phyloP scores from a whole-genome alignment of 2,329 filamentous ascomycete species.

The Arthrobotrys pseudoclavata region DNA sequence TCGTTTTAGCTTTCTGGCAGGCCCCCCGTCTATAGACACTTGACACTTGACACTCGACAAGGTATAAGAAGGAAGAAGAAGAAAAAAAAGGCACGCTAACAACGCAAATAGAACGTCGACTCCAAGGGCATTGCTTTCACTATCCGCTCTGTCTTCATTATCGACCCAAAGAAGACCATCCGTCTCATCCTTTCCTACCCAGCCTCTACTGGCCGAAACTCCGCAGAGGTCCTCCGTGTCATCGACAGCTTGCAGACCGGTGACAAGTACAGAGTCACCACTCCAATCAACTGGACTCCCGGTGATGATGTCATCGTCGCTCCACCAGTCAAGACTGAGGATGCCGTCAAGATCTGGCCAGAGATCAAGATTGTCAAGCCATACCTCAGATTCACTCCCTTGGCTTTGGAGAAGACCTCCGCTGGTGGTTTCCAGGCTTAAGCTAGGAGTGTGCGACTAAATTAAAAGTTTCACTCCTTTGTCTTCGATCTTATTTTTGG shows the following conservation, averaged over 20 bases:
- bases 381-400: slow-evolving; percentile 73
- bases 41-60: slow-evolving; percentile 1
- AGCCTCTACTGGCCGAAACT: slow-evolving; percentile 74
- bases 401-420: slow-evolving; percentile 73
- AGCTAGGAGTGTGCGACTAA: not conserved
- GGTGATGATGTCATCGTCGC: slow-evolving; percentile 73
- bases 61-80: slow-evolving; percentile 2
- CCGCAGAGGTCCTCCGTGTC: slow-evolving; percentile 72
- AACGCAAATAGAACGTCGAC: slow-evolving; percentile 66
- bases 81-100: slow-evolving; percentile 47
- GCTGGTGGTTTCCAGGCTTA: slow-evolving; percentile 64
- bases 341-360: slow-evolving; percentile 74
- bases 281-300: slow-evolving; percentile 71
- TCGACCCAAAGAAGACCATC: slow-evolving; percentile 76
- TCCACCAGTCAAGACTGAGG: slow-evolving; percentile 72
- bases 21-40: slow-evolving; percentile 15
- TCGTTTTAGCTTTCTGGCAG: slow-evolving; percentile 8
- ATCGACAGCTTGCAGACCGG: slow-evolving; percentile 73
- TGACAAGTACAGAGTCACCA: slow-evolving; percentile 73
- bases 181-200: slow-evolving; percentile 75
- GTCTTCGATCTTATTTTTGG: slow-evolving; percentile 13
- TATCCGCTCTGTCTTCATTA: slow-evolving; percentile 76
- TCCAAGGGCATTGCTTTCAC: slow-evolving; percentile 72
- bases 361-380: slow-evolving; percentile 75
- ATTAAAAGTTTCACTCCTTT: slow-evolving; percentile 43